These are phyloP conservation scores for Torulaspora maleeae DNA, from an alignment of 805 yeast genomes.

Conservation along the genomic window DNA sequence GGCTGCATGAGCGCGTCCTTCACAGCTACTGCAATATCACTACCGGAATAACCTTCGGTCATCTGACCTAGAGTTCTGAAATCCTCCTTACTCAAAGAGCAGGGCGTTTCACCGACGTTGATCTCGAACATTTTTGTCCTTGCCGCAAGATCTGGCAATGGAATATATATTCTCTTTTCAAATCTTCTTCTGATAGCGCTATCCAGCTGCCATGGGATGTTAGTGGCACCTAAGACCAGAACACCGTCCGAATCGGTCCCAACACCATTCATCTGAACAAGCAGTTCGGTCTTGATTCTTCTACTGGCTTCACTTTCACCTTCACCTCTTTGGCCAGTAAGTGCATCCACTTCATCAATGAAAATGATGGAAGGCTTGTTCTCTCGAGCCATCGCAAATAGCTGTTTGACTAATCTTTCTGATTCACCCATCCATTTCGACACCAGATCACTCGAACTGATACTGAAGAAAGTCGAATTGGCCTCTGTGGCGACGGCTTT, in stretches of 20 bases:
- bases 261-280: conserved; percentile 98
- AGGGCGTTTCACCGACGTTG: conserved; percentile 87
- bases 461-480: conserved; percentile 92
- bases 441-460: conserved; percentile 92
- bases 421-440: conserved; percentile 99
- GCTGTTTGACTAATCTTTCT: conserved; percentile 90
- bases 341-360: conserved; percentile 96
- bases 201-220: conserved; percentile 98
- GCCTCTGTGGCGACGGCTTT: conserved; percentile 99
- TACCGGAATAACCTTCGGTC: conserved; percentile 98
- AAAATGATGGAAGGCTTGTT: conserved; percentile 93
- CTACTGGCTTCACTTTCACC: conserved; percentile 96
- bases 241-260: conserved; percentile 94
- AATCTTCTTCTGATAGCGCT: conserved; percentile 96
- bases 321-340: conserved; percentile 97
- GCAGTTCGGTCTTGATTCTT: conserved; percentile 89
- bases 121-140: conserved; percentile 90
- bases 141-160: conserved; percentile 91
- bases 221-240: conserved; percentile 92
- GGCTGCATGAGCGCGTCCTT: conserved; percentile 98
- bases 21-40: conserved; percentile 93
- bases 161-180: conserved; percentile 89
- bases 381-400: conserved; percentile 94
- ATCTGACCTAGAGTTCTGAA: conserved; percentile 75
- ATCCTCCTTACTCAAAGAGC: conserved; percentile 68